Conservation (phyloP, 306 rosid species). For the Astragalus glycyphyllos region DNA sequence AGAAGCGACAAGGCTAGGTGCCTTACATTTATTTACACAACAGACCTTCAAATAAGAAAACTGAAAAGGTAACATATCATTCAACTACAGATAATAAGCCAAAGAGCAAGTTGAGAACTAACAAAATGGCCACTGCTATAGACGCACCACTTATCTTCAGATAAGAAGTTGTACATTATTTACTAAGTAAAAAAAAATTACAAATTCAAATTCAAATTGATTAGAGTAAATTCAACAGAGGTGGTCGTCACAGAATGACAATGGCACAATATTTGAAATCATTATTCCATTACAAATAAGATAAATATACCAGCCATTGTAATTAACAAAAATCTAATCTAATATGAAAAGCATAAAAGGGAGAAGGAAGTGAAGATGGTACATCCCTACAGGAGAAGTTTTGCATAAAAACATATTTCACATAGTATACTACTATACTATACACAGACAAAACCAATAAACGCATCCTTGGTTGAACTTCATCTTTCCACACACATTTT, state of each 20-base stretch:
- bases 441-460: slow-evolving; percentile 32
- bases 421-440: no score
- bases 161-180: no score
- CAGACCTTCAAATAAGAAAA: no score
- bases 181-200: no score
- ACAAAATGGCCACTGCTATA: no score
- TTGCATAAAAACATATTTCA: neutral
- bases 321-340: neutral
- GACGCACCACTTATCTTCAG: no score
- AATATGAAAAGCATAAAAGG: neutral
- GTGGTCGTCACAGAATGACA: neutral
- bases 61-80: no score
- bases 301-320: neutral
- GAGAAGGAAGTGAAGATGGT: neutral
- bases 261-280: neutral
- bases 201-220: neutral
- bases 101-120: no score
- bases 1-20: no score
- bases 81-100: no score
- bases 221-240: neutral
- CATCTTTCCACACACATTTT: neutral
- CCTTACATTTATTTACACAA: no score
- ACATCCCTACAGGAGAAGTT: neutral
- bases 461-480: neutral
- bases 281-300: no score